Base-by-base conservation (phyloP, 192 early-diverging fungal genomes). In the Diversispora eburnea region DNA sequence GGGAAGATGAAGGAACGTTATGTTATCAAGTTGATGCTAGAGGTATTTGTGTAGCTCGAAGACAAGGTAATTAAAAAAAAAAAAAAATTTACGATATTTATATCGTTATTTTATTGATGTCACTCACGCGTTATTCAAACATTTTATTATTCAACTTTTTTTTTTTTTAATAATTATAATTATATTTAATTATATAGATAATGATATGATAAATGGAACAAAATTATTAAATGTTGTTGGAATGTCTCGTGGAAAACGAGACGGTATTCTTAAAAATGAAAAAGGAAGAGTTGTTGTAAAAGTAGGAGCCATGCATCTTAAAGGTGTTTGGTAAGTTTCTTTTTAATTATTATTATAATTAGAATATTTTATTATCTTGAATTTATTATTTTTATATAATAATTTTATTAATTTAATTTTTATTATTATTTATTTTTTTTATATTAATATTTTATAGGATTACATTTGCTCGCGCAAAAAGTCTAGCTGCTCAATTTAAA, bases 171-270 rank as follows among this genome's bases (percentile, higher is more conserved):
- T 33, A 15, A 51, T 42, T 33, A 20, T 54, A 15, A 3, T 59
- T 41, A 1, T 6, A 8, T 1, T 47, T 49, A 60, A 12, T 60
- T 33, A 8, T 17, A n/a, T 82, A 90, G 92, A 94, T 72, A 91
- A 94, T 77, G 85, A 92, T 70, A 92, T 92, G 89, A 89, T 93
- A 55, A 93, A 94, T 78, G 91, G 92, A 45, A 94, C 92, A 15
- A 94, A 94, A 77, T 82, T 94, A 61, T 83, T 94, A 39, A 94
- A 94, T 79, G 91, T 94, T 22, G 89, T 89, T 17, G 91, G 91
- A 56, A 93, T 94, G 91, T 91, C 92, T 62, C 89, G 92, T 33
- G 92, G 92, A 61, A 92, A 92, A 77, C 82, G 92, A 49, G 92
- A 94, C 71, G 91, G 91, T 2, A 93, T 94, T 60, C 82, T 94